A percentile compares a stretch with the other conserved stretches of the same genome.
These are phyloP conservation scores for Epithemia pelagica DNA, from an alignment of 108 stramenopile genomes.

Conservation along the genomic window DNA sequence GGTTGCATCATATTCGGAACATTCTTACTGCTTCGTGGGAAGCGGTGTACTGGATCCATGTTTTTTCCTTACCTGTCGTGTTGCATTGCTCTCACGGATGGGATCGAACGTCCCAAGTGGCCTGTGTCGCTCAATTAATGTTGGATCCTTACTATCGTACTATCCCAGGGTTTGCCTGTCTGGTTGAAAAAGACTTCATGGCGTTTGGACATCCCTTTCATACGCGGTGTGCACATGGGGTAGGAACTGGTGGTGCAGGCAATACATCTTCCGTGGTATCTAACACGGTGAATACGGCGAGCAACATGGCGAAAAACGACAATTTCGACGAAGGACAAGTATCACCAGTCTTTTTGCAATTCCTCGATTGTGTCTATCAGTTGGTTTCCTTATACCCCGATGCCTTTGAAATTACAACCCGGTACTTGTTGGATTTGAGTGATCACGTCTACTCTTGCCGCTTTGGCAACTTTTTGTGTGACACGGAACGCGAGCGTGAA, in stretches of 20 bases:
- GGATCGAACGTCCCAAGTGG: slow-evolving; percentile 96
- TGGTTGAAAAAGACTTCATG: slow-evolving; percentile 97
- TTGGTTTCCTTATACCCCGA: slow-evolving; percentile 82
- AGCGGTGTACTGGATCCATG: slow-evolving; percentile 81
- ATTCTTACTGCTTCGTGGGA: slow-evolving; percentile 85
- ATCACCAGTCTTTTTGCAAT: slow-evolving; percentile 97
- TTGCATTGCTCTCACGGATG: slow-evolving; percentile 98
- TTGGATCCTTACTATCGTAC: slow-evolving; percentile 97
- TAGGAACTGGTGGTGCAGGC: slow-evolving; percentile 66
- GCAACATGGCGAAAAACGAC: background rate
- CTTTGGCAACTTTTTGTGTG: slow-evolving; percentile 91
- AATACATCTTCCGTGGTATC: background rate
- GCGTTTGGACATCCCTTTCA: slow-evolving; percentile 97
- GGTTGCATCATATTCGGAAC: slow-evolving; percentile 82
- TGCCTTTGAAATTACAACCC: slow-evolving; percentile 80
- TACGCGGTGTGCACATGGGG: slow-evolving; percentile 87
- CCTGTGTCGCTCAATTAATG: slow-evolving; percentile 86
- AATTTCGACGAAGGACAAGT: slow-evolving; percentile 71
- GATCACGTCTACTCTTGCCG: slow-evolving; percentile 89
- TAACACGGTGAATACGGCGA: slow-evolving; percentile 3
- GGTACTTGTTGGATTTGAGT: slow-evolving; percentile 63
- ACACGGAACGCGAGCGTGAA: slow-evolving; percentile 85
- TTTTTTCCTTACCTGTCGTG: slow-evolving; percentile 82
- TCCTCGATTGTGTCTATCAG: slow-evolving; percentile 95
- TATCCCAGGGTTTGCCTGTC: slow-evolving; percentile 81